Evolutionary conservation across 768 basidiomycete genomes (phyloP).

Genomic region (Psilocybe tampanensis): DNA sequence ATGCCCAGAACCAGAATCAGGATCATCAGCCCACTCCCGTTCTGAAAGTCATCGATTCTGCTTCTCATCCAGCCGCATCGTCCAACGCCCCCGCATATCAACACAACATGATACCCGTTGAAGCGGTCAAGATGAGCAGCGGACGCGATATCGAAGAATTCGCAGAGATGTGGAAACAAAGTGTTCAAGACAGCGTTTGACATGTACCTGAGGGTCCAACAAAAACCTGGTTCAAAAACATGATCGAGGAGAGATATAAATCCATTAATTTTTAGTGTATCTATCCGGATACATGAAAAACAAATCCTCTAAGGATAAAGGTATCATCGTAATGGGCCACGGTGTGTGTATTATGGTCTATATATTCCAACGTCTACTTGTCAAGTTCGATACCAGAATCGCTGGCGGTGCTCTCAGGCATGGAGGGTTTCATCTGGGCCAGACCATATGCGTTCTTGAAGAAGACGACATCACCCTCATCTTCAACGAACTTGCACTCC

Average conservation of each 20-base stretch:
- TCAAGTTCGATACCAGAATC: slow-evolving; percentile 59
- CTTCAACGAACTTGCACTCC: slow-evolving; percentile 94
- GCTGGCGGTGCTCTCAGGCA: slow-evolving; percentile 54
- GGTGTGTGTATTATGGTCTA: too few species aligned
- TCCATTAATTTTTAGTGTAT: too few species aligned
- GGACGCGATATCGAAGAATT: slow-evolving; percentile 78
- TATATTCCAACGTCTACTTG: slow-evolving; percentile 33
- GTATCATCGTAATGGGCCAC: neutral
- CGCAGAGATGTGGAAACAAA: slow-evolving; percentile 62
- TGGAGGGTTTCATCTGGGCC: slow-evolving; percentile 68
- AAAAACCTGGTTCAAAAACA: too few species aligned
- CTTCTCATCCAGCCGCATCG: slow-evolving; percentile 66
- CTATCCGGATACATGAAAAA: too few species aligned
- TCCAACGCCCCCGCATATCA: slow-evolving; percentile 74
- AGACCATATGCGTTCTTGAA: slow-evolving; percentile 88
- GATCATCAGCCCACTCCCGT: slow-evolving; percentile 36
- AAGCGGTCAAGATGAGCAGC: slow-evolving; percentile 78
- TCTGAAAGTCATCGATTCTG: slow-evolving; percentile 73
- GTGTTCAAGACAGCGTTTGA: slow-evolving; percentile 40
- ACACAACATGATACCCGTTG: slow-evolving; percentile 91
- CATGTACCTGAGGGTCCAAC: too few species aligned
- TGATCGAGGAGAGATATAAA: too few species aligned
- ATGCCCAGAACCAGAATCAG: slow-evolving; percentile 11
- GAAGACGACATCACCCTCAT: slow-evolving; percentile 88
- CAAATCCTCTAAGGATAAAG: neutral